Conservation (phyloP, 2,329 filamentous ascomycete genomes). For the Aspergillus versicolor region DNA sequence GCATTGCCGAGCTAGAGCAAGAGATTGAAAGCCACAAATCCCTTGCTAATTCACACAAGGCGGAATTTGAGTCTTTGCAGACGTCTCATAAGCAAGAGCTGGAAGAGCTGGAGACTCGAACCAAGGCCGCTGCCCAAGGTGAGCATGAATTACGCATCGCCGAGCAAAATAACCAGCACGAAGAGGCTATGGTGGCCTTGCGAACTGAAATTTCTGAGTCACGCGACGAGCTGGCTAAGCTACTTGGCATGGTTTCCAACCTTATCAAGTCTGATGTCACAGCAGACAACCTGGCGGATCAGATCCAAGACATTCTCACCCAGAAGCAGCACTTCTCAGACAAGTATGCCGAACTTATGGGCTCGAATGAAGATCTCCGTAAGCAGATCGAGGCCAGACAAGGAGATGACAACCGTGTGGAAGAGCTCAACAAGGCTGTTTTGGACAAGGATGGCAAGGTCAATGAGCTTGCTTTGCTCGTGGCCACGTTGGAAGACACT, state of each 20-base stretch:
- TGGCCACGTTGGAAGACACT: constrained; percentile 48
- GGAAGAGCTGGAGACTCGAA: constrained; percentile 38
- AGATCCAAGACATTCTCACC: constrained; percentile 55
- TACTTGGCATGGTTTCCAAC: constrained; percentile 59
- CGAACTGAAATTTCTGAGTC: constrained; percentile 64
- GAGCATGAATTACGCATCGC: constrained; percentile 37
- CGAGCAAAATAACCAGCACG: constrained; percentile 60
- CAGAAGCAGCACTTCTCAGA: constrained; percentile 45
- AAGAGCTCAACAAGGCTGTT: constrained; percentile 40
- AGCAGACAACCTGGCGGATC: constrained; percentile 60
- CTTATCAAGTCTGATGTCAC: constrained; percentile 50
- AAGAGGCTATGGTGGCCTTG: constrained; percentile 57
- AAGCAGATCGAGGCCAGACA: constrained; percentile 39
- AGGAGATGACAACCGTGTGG: constrained; percentile 35
- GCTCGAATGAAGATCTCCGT: constrained; percentile 38
- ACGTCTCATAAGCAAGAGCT: constrained; percentile 51
- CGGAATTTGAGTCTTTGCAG: constrained; percentile 53
- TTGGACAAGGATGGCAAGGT: constrained; percentile 53
- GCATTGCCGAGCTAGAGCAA: constrained; percentile 56
- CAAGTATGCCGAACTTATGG: constrained; percentile 43
- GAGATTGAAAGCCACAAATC: constrained; percentile 59
- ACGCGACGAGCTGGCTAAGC: constrained; percentile 64
- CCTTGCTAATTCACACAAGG: constrained; percentile 54
- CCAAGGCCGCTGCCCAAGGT: constrained; percentile 36
- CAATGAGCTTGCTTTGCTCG: constrained; percentile 53